Percentiles rank a stretch among this genome's conserved stretches.
These are phyloP conservation scores for Clathrospora elynae DNA, from an alignment of 2,329 filamentous ascomycete species.

Conservation along the genomic window DNA sequence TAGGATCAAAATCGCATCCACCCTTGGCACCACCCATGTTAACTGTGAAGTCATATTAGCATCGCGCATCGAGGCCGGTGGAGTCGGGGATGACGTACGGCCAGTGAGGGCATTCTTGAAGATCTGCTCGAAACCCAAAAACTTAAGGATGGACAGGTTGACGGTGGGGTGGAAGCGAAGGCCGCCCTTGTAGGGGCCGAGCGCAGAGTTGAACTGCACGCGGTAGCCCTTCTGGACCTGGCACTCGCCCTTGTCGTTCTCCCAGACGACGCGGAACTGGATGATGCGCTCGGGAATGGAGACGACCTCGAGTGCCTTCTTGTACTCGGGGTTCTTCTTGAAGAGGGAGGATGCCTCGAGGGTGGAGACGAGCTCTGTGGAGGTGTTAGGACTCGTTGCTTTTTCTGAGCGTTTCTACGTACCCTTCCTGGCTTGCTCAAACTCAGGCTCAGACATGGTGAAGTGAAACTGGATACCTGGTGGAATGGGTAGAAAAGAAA, in stretches of 20 bases:
- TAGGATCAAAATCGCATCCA: constrained; percentile 97
- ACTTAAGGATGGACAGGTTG: constrained; percentile 82
- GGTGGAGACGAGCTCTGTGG: constrained; percentile 84
- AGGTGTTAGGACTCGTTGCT: constrained; percentile 14
- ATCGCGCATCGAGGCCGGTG: neutral
- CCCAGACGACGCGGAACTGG: constrained; percentile 97
- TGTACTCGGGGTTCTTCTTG: constrained; percentile 92
- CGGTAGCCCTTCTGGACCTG: constrained; percentile 95
- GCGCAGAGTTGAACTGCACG: constrained; percentile 97
- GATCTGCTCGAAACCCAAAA: constrained; percentile 98
- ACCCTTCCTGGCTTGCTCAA: constrained; percentile 98
- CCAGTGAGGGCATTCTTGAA: constrained; percentile 99
- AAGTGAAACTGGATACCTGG: constrained; percentile 12
- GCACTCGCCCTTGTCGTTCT: constrained; percentile 85
- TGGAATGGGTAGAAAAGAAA: constrained; percentile 5
- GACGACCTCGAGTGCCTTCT: constrained; percentile 83
- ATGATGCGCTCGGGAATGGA: constrained; percentile 93
- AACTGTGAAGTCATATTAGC: constrained; percentile 56
- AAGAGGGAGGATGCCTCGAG: constrained; percentile 94
- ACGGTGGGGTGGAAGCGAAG: constrained; percentile 92
- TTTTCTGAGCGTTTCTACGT: constrained; percentile 39
- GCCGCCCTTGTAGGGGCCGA: constrained; percentile 98
- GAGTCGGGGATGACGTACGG: constrained; percentile 60
- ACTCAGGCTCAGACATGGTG: constrained; percentile 92
- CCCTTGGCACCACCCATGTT: constrained; percentile 98